phyloP scores from a whole-genome alignment of 345 rosid species.

The Bruguiera gymnorhiza region DNA sequence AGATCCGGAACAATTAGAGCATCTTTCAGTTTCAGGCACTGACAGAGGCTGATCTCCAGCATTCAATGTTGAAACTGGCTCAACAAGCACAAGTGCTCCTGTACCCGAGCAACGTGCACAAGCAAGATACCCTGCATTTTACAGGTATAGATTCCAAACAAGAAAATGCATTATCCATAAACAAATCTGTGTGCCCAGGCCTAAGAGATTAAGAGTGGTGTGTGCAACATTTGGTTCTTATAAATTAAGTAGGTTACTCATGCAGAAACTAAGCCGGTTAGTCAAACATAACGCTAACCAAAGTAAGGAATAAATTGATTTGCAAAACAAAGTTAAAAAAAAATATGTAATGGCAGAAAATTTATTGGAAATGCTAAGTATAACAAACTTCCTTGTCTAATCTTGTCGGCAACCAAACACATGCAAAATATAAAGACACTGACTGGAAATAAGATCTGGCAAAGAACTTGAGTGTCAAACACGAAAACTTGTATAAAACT shows the following conservation, averaged over 20 bases:
- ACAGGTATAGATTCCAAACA: not conserved
- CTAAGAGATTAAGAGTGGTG: too few species aligned
- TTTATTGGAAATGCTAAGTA: not conserved
- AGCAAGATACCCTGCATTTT: slow-evolving; percentile 80
- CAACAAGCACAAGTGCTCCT: slow-evolving; percentile 64
- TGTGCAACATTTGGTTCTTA: too few species aligned
- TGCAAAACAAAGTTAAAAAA: too few species aligned
- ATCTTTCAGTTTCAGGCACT: slow-evolving; percentile 73
- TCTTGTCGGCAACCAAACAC: not conserved
- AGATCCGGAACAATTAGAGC: slow-evolving; percentile 90
- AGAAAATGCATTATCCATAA: not conserved
- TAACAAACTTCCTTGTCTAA: not conserved
- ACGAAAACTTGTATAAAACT: too few species aligned
- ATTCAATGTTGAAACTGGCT: slow-evolving; percentile 59
- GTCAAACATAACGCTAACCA: too few species aligned
- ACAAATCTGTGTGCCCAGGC: too few species aligned
- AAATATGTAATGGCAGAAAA: too few species aligned
- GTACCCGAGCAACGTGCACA: slow-evolving; percentile 93
- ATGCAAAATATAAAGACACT: not conserved
- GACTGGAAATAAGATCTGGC: not conserved
- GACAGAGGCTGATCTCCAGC: slow-evolving; percentile 50
- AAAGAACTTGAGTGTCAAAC: not conserved
- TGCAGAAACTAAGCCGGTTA: too few species aligned
- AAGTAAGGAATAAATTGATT: too few species aligned
- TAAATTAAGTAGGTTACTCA: too few species aligned